These are phyloP conservation scores for Pelargonium hybrid DNA, from an alignment of 441 rosid genomes.

Conservation along the genomic window DNA sequence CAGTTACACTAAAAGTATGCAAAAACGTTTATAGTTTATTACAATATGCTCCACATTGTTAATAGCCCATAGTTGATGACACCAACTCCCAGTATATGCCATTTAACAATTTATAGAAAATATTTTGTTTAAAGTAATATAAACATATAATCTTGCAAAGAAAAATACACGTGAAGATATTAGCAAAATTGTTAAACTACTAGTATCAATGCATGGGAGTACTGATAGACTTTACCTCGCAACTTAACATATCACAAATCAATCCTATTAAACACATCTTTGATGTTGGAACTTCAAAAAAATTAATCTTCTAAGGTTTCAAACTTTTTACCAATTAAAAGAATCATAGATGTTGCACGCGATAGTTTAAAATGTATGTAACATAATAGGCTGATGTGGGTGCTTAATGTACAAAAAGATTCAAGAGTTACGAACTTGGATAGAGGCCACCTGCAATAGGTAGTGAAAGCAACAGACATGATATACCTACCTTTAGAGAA, in stretches of 20 bases:
- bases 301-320: background rate
- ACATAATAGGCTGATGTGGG: background rate
- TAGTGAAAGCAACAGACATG: background rate
- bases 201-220: background rate
- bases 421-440: background rate
- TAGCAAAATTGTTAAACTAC: background rate
- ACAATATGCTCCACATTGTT: background rate
- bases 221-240: background rate
- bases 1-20: background rate
- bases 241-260: no score
- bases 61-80: background rate
- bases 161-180: background rate
- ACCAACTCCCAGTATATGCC: background rate
- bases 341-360: no score
- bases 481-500: constrained; percentile 48
- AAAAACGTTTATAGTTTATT: background rate
- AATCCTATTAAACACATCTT: background rate
- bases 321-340: background rate
- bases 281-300: background rate
- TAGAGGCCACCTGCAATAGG: background rate
- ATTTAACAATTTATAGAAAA: background rate
- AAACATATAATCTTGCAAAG: background rate
- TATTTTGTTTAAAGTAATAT: background rate
- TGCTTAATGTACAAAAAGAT: background rate
- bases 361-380: no score